Evolutionary conservation across 2,329 filamentous ascomycete genomes (phyloP), one percentile per base, ranked within the genome.

Genomic region (Botrytis deweyae): DNA sequence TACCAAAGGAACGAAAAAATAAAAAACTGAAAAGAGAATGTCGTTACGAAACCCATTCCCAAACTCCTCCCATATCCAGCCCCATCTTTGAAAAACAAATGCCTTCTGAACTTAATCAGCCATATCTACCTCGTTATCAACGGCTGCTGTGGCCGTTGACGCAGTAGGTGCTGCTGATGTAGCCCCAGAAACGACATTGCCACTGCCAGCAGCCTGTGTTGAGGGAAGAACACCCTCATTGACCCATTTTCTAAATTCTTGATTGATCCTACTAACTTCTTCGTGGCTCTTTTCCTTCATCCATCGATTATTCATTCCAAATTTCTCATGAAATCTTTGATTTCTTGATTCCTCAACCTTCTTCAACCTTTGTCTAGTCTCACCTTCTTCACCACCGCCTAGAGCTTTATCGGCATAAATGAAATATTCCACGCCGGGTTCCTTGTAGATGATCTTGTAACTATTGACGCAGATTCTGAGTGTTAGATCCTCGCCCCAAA

Each of bases 371-470:
- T 77, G 74, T 25, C 83, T 79, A 65, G 78, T 76, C 64, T 76
- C 79, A 77, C 76, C 77, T 25, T 82, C 79, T 6, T 82, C 82
- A 77, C 83, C 83, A 59, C 82, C 81, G 76, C 81, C 83, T 70
- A 79, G 72, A 55, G 77, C 73, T 52, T 79, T 81, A 33, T 81
- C 78, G 14, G 83, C 83, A 82, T 91, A 94, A 81, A 92, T 83
- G 76, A 89, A 92, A 83, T 88, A 93, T 79, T 95, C 93, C 10
- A 87, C 87, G 33, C 91, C 93, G 44, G 87, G 87, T 1, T 91
- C 88, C 73, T 90, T 90, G 84, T 92, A 95, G n/a, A 93, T 86
- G 80, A 95, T 91, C 83, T 93, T 92, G 80, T 92, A 94, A 72
- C 89, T 93, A 82, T 92, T 92, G 22, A 93, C 87, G 79, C 91